These are phyloP conservation scores for Malassezia vespertilionis DNA, from an alignment of 1,284 basidiomycete species.

Conservation along the genomic window DNA sequence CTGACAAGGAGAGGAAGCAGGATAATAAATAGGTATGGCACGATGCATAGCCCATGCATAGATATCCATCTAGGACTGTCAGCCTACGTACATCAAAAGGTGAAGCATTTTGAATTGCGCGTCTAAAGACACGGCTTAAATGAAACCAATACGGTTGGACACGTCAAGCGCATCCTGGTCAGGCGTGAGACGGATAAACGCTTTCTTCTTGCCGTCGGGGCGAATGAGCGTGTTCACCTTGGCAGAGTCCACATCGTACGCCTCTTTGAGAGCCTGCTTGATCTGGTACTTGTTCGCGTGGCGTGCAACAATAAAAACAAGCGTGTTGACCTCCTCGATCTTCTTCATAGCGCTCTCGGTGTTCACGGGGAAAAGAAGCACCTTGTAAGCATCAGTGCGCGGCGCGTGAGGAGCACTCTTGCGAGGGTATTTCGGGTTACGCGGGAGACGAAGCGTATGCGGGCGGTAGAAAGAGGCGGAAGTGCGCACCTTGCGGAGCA, in stretches of 20 bases:
- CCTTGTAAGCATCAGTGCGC: slow-evolving; percentile 92
- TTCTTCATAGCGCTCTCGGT: slow-evolving; percentile 60
- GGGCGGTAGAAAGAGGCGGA: slow-evolving; percentile 92
- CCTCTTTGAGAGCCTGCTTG: slow-evolving; percentile 96
- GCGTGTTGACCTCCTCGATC: slow-evolving; percentile 99
- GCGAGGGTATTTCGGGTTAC: slow-evolving; percentile 81
- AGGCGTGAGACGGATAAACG: slow-evolving; percentile 83
- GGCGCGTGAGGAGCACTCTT: slow-evolving; percentile 89
- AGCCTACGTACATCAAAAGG: slow-evolving; percentile 17
- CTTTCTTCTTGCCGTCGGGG: slow-evolving; percentile 99
- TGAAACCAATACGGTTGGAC: slow-evolving; percentile 78
- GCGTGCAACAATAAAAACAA: slow-evolving; percentile 94
- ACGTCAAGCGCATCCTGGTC: slow-evolving; percentile 97
- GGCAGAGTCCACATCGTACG: slow-evolving; percentile 89
- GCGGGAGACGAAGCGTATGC: slow-evolving; percentile 76
- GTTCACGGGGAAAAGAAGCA: slow-evolving; percentile 65
- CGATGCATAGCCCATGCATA: not conserved
- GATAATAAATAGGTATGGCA: too few relatives aligned
- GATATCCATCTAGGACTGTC: slow-evolving; percentile 11
- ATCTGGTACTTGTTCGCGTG: slow-evolving; percentile 88
- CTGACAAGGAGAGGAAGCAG: too few relatives aligned
- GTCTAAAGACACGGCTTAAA: slow-evolving; percentile 22
- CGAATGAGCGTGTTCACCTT: slow-evolving; percentile 98
- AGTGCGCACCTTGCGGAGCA: slow-evolving; percentile 67
- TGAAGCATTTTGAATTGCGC: slow-evolving; percentile 16